Base-by-base conservation (phyloP, 108 stramenopile species). In the Nannochloropsis salina region DNA sequence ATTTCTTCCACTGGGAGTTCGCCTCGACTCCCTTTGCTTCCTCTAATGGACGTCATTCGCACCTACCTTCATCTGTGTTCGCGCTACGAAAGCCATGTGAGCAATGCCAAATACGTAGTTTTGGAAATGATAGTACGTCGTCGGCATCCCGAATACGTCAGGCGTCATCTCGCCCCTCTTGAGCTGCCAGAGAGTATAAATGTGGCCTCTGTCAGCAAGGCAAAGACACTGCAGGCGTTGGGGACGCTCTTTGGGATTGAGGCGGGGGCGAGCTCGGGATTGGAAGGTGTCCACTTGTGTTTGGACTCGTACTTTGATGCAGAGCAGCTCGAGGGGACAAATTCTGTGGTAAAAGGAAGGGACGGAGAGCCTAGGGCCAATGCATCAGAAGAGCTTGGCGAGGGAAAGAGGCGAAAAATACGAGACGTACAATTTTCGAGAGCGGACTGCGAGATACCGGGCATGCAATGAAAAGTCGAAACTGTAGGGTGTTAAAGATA, bases 61-160 rank as follows among this genome's bases (percentile, higher is more conserved):
- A 87, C 21, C 61, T 74, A 74, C n/a, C 88, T 94, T 5, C 42
- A 21, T 15, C 84, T 88, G 12, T 74, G 61, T 74, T n/a, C n/a
- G 61, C 2, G 93, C 8, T 97, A 95, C 85, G 92, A 93, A 80
- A 86, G 87, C 15, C 92, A 96, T 86, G 90, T 93, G 86, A 96
- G 96, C 85, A 98, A 97, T 91, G 90, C 93, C 81, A 98, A 98
- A 90, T 98, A 98, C 86, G 95, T 95, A 3, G 91, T 97, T 10
- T 94, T 94, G 86, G 98, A 98, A 93, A 96, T 98, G 95, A 94
- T 98, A 92, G 94, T 89, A 82, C 90, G 91, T 88, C 92, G 96
- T 79, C 91, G 98, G 31, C 90, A 91, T 45, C 88, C 90, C 9
- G 84, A 86, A 10, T 83, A 89, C 81, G 83, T 89, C 51, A 89